Evolutionary conservation across 805 yeast genomes (phyloP).

Genomic region (Helenozyma baotianmanensis): DNA sequence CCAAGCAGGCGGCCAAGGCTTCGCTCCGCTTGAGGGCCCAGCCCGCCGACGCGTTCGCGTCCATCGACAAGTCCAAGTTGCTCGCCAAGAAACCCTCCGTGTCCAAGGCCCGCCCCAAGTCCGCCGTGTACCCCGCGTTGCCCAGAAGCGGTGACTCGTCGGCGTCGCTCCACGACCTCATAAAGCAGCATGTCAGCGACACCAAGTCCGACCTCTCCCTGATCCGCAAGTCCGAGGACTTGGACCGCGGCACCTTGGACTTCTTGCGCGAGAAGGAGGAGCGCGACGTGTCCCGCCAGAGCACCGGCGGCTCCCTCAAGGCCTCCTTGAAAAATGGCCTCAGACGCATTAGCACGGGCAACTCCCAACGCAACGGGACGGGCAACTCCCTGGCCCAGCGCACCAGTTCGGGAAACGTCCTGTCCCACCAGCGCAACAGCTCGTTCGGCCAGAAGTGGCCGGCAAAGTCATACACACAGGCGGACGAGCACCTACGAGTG

Average conservation of each 20-base stretch:
- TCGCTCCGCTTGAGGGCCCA: neutral
- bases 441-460: neutral
- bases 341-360: constrained; percentile 39
- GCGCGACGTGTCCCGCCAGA: constrained; percentile 20
- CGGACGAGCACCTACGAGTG: constrained; percentile 1
- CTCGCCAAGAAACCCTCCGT: constrained; percentile 6
- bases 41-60: constrained; percentile 37
- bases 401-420: neutral
- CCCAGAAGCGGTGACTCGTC: constrained; percentile 3
- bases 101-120: constrained; percentile 12
- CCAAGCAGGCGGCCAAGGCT: neutral
- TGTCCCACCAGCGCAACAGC: constrained; percentile 4
- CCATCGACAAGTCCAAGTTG: constrained; percentile 37
- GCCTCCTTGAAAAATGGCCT: constrained; percentile 28
- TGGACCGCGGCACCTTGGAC: constrained; percentile 26
- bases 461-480: too few relatives aligned
- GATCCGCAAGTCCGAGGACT: constrained; percentile 18
- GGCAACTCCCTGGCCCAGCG: neutral
- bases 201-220: constrained; percentile 18
- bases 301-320: constrained; percentile 40
- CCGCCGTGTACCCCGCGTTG: constrained; percentile 9
- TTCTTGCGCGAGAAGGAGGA: constrained; percentile 33
- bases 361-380: constrained; percentile 16
- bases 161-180: constrained; percentile 24
- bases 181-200: constrained; percentile 28